Percentiles rank a stretch among this genome's conserved stretches.
Conservation (phyloP, 2,329 filamentous ascomycete species). For the Aspergillus hortae region DNA sequence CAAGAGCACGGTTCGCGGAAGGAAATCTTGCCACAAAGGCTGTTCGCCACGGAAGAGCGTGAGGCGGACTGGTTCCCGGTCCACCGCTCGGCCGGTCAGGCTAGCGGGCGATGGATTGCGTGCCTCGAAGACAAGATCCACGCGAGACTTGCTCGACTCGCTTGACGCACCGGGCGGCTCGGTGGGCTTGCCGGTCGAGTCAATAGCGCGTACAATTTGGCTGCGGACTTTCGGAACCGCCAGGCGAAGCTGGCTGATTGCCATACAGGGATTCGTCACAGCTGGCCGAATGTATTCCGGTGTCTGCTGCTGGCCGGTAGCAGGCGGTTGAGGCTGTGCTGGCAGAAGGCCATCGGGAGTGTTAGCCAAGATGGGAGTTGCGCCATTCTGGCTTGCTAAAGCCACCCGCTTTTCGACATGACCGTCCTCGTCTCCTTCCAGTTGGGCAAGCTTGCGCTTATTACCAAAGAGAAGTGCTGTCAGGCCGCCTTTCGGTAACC, state of each 20-base stretch:
- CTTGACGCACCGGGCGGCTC: constrained; percentile 35
- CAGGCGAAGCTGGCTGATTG: constrained; percentile 77
- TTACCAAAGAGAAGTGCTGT: constrained; percentile 84
- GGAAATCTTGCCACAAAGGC: constrained; percentile 87
- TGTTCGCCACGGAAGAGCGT: constrained; percentile 76
- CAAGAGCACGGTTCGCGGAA: constrained; percentile 82
- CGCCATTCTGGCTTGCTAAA: constrained; percentile 60
- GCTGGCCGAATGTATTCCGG: constrained; percentile 87
- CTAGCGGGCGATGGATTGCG: constrained; percentile 68
- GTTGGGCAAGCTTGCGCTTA: constrained; percentile 74
- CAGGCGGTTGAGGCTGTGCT: constrained; percentile 60
- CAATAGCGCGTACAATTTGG: constrained; percentile 77
- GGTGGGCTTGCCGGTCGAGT: constrained; percentile 48
- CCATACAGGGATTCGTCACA: constrained; percentile 75
- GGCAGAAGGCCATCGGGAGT: constrained; percentile 74
- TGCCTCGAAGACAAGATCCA: constrained; percentile 80
- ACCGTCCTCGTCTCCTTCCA: constrained; percentile 73
- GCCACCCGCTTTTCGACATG: constrained; percentile 58
- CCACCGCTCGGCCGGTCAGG: constrained; percentile 56
- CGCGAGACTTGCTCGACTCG: constrained; percentile 50
- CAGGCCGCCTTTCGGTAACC: constrained; percentile 83
- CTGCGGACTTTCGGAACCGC: constrained; percentile 83
- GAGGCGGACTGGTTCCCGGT: constrained; percentile 79
- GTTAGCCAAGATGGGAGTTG: constrained; percentile 71
- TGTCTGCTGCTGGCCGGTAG: constrained; percentile 61